Evolutionary conservation across 2,329 filamentous ascomycete genomes (phyloP).

Genomic region (Fusarium solani-melongenae): DNA sequence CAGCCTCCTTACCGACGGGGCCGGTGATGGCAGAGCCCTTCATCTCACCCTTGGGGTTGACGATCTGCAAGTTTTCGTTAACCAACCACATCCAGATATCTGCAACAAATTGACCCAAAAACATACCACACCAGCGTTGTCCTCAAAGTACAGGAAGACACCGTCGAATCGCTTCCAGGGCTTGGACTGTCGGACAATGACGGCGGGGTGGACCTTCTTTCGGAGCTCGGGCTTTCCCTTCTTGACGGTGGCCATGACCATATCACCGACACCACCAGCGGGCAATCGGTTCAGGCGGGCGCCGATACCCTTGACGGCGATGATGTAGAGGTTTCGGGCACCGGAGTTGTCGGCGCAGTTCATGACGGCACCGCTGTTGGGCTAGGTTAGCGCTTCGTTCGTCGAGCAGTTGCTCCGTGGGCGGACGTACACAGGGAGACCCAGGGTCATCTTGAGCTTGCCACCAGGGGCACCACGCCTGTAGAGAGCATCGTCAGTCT

Average conservation of each 20-base stretch:
- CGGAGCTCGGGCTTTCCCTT: constrained; percentile 99
- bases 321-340: constrained; percentile 99
- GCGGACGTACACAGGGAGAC: constrained; percentile 93
- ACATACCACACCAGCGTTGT: constrained; percentile 97
- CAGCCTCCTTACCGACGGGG: constrained; percentile 99
- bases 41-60: constrained; percentile 99
- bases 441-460: constrained; percentile 99
- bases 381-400: constrained; percentile 9
- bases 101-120: constrained; percentile 46
- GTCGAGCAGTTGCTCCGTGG: constrained; percentile 15
- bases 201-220: constrained; percentile 99
- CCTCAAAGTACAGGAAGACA: constrained; percentile 99
- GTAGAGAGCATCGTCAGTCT: constrained; percentile 50
- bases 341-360: constrained; percentile 99
- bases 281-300: constrained; percentile 97
- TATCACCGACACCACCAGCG: constrained; percentile 97
- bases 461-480: constrained; percentile 95
- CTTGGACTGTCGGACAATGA: constrained; percentile 99
- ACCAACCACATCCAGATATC: background rate
- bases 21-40: constrained; percentile 99
- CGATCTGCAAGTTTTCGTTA: constrained; percentile 71
- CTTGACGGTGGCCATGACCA: constrained; percentile 99
- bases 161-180: constrained; percentile 99
- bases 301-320: constrained; percentile 98
- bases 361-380: constrained; percentile 92